Conservation (phyloP, 352 stramenopile genomes). For the Globisporangium barbulae region DNA sequence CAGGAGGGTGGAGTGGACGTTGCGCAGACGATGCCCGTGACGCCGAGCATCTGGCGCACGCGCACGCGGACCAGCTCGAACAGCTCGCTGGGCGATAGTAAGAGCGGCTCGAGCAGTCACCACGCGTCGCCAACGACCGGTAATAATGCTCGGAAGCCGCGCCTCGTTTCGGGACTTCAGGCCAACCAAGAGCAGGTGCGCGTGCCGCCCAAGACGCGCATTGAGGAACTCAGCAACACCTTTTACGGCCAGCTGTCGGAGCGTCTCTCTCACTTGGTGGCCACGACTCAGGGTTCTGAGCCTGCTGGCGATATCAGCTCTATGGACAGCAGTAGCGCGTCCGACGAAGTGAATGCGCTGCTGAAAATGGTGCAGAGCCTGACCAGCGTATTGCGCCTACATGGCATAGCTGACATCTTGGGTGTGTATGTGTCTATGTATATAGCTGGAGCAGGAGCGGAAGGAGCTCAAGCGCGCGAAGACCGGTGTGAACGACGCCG, state of each 20-base stretch:
- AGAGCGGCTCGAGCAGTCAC: conserved; percentile 27
- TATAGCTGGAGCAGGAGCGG: conserved; percentile 43
- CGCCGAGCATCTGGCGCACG: conserved; percentile 42
- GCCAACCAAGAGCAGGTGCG: conserved; percentile 63
- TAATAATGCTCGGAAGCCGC: conserved; percentile 19
- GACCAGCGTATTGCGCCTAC: background rate
- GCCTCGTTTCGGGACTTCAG: conserved; percentile 38
- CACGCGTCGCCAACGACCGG: conserved; percentile 27
- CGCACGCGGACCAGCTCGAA: conserved; percentile 43
- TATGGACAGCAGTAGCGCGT: conserved; percentile 5
- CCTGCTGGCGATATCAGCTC: background rate
- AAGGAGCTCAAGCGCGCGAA: conserved; percentile 25
- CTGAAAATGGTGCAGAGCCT: conserved; percentile 45
- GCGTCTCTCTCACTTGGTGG: conserved; percentile 34
- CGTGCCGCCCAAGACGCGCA: conserved; percentile 49
- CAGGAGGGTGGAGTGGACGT: conserved; percentile 20
- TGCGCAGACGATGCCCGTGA: conserved; percentile 24
- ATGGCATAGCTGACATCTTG: background rate
- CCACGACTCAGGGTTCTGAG: conserved; percentile 16
- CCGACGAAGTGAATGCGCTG: conserved; percentile 30
- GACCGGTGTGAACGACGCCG: conserved; percentile 27
- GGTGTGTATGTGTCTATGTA: background rate
- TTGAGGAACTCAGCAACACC: conserved; percentile 51
- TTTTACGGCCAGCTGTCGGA: conserved; percentile 65
- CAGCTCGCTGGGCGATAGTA: conserved; percentile 35